Conservation (phyloP, 257 asterid genomes). For the Agastache rugosa region DNA sequence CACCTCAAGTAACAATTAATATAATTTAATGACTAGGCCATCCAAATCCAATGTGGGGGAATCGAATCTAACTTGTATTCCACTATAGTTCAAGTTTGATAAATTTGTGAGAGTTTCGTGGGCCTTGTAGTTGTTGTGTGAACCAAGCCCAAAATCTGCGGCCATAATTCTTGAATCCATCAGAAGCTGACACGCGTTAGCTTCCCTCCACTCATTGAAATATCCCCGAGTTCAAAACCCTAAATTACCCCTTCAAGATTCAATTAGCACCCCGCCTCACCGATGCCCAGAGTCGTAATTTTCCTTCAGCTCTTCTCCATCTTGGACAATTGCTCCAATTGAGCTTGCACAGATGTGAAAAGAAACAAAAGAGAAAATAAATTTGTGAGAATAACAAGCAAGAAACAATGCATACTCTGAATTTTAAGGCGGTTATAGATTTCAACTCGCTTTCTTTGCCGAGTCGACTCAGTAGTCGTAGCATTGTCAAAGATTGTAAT, state of each 20-base stretch:
- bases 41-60: too few relatives aligned
- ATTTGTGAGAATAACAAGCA: not conserved
- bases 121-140: not conserved
- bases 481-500: slow-evolving; percentile 27
- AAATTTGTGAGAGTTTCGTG: not conserved
- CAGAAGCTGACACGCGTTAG: slow-evolving; percentile 23
- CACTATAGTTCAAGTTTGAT: not conserved
- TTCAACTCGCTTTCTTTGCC: slow-evolving; percentile 41
- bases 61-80: too few relatives aligned
- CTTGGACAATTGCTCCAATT: not conserved
- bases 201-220: slow-evolving; percentile 9
- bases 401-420: slow-evolving; percentile 52
- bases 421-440: slow-evolving; percentile 40
- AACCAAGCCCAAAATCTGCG: not conserved
- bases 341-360: not conserved
- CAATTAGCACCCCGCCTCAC: not conserved
- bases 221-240: not conserved
- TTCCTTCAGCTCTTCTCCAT: not conserved
- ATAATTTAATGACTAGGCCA: too few relatives aligned
- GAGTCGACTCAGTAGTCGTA: slow-evolving; percentile 31
- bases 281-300: slow-evolving; percentile 10
- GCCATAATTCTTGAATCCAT: not conserved
- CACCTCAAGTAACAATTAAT: too few relatives aligned
- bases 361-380: not conserved
- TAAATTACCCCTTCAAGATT: slow-evolving; percentile 6